These are phyloP conservation scores for Calonectria pseudoreteaudii DNA, from an alignment of 2,329 filamentous ascomycete species.

Conservation along the genomic window DNA sequence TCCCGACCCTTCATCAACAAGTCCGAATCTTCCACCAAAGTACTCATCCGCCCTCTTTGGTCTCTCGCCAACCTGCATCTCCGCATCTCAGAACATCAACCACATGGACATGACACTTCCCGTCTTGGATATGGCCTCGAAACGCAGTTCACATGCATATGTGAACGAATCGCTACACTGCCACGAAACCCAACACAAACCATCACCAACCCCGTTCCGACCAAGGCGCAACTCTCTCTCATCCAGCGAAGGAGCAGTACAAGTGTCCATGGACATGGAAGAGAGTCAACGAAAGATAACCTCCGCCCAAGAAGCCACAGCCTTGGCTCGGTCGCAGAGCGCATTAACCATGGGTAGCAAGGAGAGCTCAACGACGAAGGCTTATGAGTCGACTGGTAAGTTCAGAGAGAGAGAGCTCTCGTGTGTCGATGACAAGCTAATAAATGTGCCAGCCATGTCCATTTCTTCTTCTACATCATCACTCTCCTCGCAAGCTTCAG, in stretches of 20 bases:
- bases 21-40: conserved; percentile 2
- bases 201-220: conserved; percentile 37
- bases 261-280: conserved; percentile 36
- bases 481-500: conserved; percentile 25
- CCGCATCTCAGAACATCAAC: background rate
- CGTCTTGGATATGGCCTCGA: conserved; percentile 34
- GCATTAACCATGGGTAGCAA: conserved; percentile 14
- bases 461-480: conserved; percentile 28
- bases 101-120: conserved; percentile 14
- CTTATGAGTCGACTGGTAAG: conserved; percentile 37
- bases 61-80: background rate
- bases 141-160: conserved; percentile 37
- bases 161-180: conserved; percentile 32
- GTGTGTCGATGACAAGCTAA: conserved; percentile 20
- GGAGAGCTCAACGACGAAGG: conserved; percentile 28
- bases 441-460: conserved; percentile 27
- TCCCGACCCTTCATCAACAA: background rate
- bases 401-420: background rate
- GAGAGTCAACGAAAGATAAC: conserved; percentile 34
- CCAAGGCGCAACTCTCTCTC: conserved; percentile 46
- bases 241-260: conserved; percentile 44
- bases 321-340: conserved; percentile 34
- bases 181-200: conserved; percentile 25
- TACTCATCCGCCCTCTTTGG: background rate
- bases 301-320: conserved; percentile 29